Evolutionary conservation across 163 green algal genomes (phyloP).

Genomic region (Volvox carteri): DNA sequence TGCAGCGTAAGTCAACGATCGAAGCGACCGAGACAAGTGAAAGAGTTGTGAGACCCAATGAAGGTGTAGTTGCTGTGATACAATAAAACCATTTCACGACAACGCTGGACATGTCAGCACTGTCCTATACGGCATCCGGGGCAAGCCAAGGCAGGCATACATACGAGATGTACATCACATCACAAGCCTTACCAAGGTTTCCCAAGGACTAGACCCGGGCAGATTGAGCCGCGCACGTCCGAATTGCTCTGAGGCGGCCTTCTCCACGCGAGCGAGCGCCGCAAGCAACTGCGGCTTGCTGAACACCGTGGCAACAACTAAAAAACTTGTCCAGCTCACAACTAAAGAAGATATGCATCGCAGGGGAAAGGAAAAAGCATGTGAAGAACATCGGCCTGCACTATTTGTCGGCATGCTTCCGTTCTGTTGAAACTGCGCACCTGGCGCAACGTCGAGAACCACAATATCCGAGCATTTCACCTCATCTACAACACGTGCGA

Average conservation of each 20-base stretch:
- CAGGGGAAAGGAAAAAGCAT: too few species aligned
- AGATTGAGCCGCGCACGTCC: slow-evolving; percentile 38
- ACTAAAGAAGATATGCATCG: slow-evolving; percentile 35
- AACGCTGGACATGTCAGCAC: too few species aligned
- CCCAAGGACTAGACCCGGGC: slow-evolving; percentile 65
- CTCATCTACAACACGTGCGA: slow-evolving; percentile 31
- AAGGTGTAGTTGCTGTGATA: too few species aligned
- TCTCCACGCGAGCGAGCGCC: slow-evolving; percentile 51
- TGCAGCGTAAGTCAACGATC: too few species aligned
- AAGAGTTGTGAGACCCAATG: too few species aligned
- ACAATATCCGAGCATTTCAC: slow-evolving; percentile 74
- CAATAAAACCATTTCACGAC: too few species aligned
- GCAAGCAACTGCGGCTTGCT: slow-evolving; percentile 79
- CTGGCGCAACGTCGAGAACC: slow-evolving; percentile 75
- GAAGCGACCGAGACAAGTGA: too few species aligned
- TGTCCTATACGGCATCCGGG: too few species aligned
- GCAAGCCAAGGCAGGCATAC: too few species aligned
- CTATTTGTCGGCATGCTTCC: too few species aligned
- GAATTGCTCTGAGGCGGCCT: slow-evolving; percentile 66
- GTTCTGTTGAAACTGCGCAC: background rate
- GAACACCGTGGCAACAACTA: slow-evolving; percentile 78
- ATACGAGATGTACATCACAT: too few species aligned
- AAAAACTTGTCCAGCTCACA: slow-evolving; percentile 76
- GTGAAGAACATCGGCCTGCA: too few species aligned
- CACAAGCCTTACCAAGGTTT: slow-evolving; percentile 57